Evolutionary conservation across 2,329 filamentous ascomycete species (phyloP), one percentile per base, ranked within the genome.

Genomic region (Macrophomina tecta): DNA sequence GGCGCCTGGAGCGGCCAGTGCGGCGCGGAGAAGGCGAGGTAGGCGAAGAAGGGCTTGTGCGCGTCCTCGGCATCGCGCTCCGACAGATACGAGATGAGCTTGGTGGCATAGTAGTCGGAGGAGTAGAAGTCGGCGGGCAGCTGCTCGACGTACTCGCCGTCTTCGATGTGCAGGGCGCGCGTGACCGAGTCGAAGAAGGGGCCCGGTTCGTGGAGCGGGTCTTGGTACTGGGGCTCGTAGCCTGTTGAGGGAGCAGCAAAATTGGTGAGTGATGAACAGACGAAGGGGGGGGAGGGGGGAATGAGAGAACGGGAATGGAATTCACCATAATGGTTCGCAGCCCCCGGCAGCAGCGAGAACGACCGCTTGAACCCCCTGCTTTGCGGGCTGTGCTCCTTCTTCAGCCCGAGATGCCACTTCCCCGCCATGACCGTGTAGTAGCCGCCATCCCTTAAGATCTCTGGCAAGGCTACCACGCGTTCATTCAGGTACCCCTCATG

Each of bases 401-500:
- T 87, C 12, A 89, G 76, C 0, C 87, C 87, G 30, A 89, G 76
- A 74, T 89, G 86, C 87, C 87, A 71, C 60, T 71, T 71, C 0
- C 87, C 87, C 5, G 85, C 79, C 83, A 89, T 87, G 9, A 87
- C 69, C 1, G 87, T 89, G 55, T 84, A 80, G 72, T 89, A 89
- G 12, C 87, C 87, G 0, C 79, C 82, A 69, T 88, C 87, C 4
- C 79, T 82, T 7, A 89, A 78, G 1, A 89, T 70, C 73, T 89
- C 86, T 2, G 86, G 85, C 14, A 89, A 75, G 8, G 86, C 82
- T 16, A 64, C 87, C 1, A 89, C 87, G 1, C 82, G 78, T 68
- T 86, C 82, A 65, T 89, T 89, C 45, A 90, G 78, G 70, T 89
- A 89, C 0, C 87, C 87, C 73, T 89, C 87, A 67, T 89, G 87